Conservation (phyloP, 176 grass and related monocot species). For the Tillandsia leiboldiana region DNA sequence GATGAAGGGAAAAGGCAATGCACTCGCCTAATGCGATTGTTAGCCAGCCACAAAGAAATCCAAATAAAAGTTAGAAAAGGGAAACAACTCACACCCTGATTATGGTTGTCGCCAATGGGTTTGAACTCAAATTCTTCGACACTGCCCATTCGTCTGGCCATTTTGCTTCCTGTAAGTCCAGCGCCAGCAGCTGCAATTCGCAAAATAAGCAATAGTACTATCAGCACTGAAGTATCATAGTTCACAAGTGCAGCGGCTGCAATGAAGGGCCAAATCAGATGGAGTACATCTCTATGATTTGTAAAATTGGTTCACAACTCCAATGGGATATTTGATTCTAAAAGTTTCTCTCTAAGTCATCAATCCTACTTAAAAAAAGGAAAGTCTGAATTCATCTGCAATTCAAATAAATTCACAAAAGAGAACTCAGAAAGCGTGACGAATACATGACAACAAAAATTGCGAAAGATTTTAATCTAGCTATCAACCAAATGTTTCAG, state of each 20-base stretch:
- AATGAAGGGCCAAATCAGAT: not conserved
- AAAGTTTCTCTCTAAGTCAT: not conserved
- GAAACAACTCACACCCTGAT: constrained; percentile 82
- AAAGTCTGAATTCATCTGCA: not conserved
- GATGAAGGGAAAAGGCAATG: not conserved
- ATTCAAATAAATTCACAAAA: not conserved
- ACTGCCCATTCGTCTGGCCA: constrained; percentile 76
- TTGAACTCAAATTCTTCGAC: constrained; percentile 96
- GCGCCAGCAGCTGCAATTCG: constrained; percentile 83
- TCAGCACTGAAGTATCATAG: too few species aligned
- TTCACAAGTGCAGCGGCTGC: too few species aligned
- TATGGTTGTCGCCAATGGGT: constrained; percentile 73
- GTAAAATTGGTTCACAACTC: too few species aligned
- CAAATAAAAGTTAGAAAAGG: constrained; percentile 15
- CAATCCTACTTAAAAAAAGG: not conserved
- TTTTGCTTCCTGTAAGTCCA: constrained; percentile 88
- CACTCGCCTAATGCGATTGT: constrained; percentile 1
- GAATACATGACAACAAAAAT: not conserved
- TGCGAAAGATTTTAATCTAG: not conserved
- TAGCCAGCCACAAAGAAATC: constrained; percentile 1
- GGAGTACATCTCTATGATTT: not conserved
- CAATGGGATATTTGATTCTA: too few species aligned
- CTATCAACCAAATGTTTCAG: not conserved
- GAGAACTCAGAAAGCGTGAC: not conserved
- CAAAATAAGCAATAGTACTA: constrained; percentile 13